These are phyloP conservation scores for Plasmopara muralis DNA, from an alignment of 352 stramenopile genomes.

Conservation along the genomic window DNA sequence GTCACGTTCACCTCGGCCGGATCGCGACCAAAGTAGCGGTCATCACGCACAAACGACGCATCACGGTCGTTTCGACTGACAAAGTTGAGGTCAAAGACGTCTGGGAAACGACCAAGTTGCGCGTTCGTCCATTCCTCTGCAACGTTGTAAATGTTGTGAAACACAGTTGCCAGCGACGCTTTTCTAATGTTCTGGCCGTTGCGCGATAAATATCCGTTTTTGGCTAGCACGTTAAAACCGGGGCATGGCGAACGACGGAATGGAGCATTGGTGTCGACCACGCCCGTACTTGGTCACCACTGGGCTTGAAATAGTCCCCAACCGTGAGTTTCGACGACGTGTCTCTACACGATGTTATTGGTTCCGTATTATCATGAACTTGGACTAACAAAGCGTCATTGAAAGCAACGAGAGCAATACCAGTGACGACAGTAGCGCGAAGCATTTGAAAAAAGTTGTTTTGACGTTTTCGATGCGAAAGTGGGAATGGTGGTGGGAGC, in stretches of 20 bases:
- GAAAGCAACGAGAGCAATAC: too few relatives aligned
- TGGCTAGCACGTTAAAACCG: conserved; percentile 43
- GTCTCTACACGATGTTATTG: too few relatives aligned
- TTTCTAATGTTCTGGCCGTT: conserved; percentile 33
- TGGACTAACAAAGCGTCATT: too few relatives aligned
- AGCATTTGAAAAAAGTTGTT: too few relatives aligned
- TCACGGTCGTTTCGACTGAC: conserved; percentile 44
- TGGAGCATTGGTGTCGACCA: conserved; percentile 18
- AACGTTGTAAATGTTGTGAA: conserved; percentile 32
- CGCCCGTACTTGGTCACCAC: not conserved
- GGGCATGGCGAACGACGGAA: conserved; percentile 36
- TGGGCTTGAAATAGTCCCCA: not conserved
- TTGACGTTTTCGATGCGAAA: too few relatives aligned
- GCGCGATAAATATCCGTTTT: conserved; percentile 38
- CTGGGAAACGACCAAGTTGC: conserved; percentile 18
- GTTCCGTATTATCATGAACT: too few relatives aligned
- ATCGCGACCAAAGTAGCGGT: conserved; percentile 30
- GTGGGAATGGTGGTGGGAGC: too few relatives aligned
- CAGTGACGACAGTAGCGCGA: too few relatives aligned
- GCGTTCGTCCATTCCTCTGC: conserved; percentile 16
- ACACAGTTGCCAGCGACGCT: conserved; percentile 16
- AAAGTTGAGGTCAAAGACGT: conserved; percentile 30
- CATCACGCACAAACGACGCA: conserved; percentile 34
- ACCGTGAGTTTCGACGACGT: too few relatives aligned
- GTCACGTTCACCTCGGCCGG: conserved; percentile 20